Base-by-base conservation (phyloP, 495 filamentous ascomycete genomes). In the Aspergillus cristatus region DNA sequence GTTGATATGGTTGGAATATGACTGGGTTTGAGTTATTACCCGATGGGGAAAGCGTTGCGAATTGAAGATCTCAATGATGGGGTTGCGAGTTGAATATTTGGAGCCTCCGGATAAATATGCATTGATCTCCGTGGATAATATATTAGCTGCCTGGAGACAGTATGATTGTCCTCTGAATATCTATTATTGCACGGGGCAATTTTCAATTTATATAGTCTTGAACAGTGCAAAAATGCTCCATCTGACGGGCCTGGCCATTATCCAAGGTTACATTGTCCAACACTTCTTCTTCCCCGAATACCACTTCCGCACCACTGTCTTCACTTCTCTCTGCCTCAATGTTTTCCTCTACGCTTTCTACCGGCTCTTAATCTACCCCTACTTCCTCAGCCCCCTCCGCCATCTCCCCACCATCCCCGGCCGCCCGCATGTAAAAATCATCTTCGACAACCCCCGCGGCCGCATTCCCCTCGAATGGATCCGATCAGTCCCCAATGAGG, bases 401-500 rank as follows among this genome's bases (percentile, higher is more conserved):
- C 66, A 77, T 50, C 57, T 90, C 1, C 84, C 84, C 1, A 60
- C 54, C 14, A 73, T 81, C 0, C 47, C n/a, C n/a, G n/a, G n/a
- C n/a, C n/a, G n/a, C n/a, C n/a, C 79, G 31, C 75, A 87, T 18
- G 75, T 67, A 29, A 42, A 42, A 3, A 56, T 52, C 11, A 80
- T 91, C 36, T 47, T 67, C 28, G 58, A 65, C 7, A 60, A 75
- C 6, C 72, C 81, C 0, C 73, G 75, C 0, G 86, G 86, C 6
- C 55, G 57, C 3, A 74, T 78, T 0, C 70, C 72, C 35, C 54
- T 70, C n/a, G 56, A 79, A 28, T 94, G 85, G 86, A 66, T 79
- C 36, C 71, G 81, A 31, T 74, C 63, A 1, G 65, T 94, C 20
- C 83, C 85, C n/a, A 89, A 96, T 45, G 74, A 90, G 32, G 89